Base-by-base conservation (phyloP, 371 early-diverging fungal genomes). In the Zychaea mexicana region DNA sequence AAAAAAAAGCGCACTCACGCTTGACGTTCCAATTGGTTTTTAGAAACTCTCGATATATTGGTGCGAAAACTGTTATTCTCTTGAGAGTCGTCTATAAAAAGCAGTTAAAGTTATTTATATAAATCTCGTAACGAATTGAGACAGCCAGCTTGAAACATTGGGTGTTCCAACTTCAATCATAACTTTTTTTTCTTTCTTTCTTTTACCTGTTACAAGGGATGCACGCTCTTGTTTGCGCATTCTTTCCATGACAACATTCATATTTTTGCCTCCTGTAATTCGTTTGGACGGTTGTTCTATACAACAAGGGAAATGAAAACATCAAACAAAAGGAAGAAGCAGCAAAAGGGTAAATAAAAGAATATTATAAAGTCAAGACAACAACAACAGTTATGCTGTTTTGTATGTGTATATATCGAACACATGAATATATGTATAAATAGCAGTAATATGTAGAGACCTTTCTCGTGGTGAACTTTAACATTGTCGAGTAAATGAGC, bases 21-120 rank as follows among this genome's bases (percentile, higher is more conserved):
- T 60, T 79, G 79, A 66, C 78, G 68, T 31, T 70, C 72, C 53
- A 67, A 46, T 49, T 70, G 76, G 62, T 53, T 67, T 60, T 70
- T 69, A 22, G 72, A 61, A 30, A 63, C 26, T 8, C 49, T 52
- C 32, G 64, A 60, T 38, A 45, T 24, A 58, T 58, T 58, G n/a
- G 38, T 60, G 17, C 42, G 17, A 15, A 52, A 32, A 19, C 54
- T 42, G 26, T 60, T 54, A n/a, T 33, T 30, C 10, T 46, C 64
- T 13, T 60, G 47, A 21, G 24, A 24, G 2, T 60, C 60, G 12
- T 60, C 60, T 46, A 33, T 26, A 24, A 59, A 9, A 46, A n/a
- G 28, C n/a, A n/a, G n/a, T n/a, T n/a, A 24, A 26, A 26, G 39
- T 9, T 6, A 57, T 26, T 52, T 26, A 17, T n/a, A 12, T 42